Evolutionary conservation across 1,284 basidiomycete genomes (phyloP), one percentile per base, ranked within the genome.

Genomic region (Naganishia sp.): DNA sequence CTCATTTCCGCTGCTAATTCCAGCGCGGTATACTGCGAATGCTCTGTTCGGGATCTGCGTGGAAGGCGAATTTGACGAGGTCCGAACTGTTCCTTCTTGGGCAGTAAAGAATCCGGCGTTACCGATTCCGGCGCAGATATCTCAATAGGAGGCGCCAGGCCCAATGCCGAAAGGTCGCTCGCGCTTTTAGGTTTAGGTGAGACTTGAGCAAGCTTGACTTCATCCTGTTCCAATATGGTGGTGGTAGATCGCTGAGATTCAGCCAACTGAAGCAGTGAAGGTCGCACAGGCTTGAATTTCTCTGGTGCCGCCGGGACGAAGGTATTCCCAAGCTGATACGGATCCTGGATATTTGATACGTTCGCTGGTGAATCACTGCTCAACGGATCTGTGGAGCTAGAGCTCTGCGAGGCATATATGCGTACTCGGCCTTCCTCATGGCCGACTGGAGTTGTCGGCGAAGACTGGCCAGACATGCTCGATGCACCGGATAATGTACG

Each of bases 401-500:
- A 65, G 15, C 55, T 67, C 21, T 41, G 68, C 13, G 61, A 60
- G 18, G 39, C 62, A 23, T 53, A 49, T 18, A 66, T 63, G 45
- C 45, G 31, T 6, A 57, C 61, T 39, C 51, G 55, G 32, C 70
- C 71, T 54, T 74, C 72, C n/a, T 72, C 69, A 1, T 74, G 75
- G 1, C 77, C 77, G 2, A 68, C 70, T 2, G 78, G 79, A 18
- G 77, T 77, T 9, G 74, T 74, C 9, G 77, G 76, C 15, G 77
- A 76, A 25, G 72, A 69, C 3, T 76, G 75, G 25, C 76, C 77
- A 5, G 50, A 52, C 47, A 76, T 72, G 2, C 72, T 75, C 23
- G 74, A 74, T 3, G 74, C 72, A 23, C 74, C 72, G 0, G 78
- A 79, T n/a, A 75, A 74, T 0, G 78, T 77, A n/a, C 75, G 70